Percentiles rank a stretch among this genome's conserved stretches.
These are phyloP conservation scores for Talaromyces atroroseus DNA, from an alignment of 2,329 filamentous ascomycete species.

Conservation along the genomic window DNA sequence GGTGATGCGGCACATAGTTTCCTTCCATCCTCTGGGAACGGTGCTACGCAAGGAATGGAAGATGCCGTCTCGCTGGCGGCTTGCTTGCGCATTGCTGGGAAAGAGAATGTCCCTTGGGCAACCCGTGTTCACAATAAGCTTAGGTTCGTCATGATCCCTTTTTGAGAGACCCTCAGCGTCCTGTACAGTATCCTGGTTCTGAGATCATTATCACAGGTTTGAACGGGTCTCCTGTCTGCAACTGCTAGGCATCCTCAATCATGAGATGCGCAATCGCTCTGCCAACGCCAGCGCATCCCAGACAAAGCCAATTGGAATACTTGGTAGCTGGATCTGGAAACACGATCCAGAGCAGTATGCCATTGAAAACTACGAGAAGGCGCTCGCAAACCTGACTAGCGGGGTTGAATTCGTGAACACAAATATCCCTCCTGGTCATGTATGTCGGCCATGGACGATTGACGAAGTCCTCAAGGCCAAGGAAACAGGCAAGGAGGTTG, in stretches of 20 bases:
- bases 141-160: too few relatives aligned
- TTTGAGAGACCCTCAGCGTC: too few relatives aligned
- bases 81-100: constrained; percentile 42
- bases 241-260: background rate
- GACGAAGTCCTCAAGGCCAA: constrained; percentile 39
- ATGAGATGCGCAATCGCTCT: constrained; percentile 22
- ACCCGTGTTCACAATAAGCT: constrained; percentile 17
- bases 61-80: constrained; percentile 39
- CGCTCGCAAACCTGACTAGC: constrained; percentile 14
- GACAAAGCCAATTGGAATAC: too few relatives aligned
- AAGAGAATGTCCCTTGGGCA: constrained; percentile 27
- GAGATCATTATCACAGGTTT: too few relatives aligned
- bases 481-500: constrained; percentile 24
- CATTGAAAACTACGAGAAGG: background rate
- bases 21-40: constrained; percentile 42
- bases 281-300: background rate
- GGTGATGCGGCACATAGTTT: constrained; percentile 28
- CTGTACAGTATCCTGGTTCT: too few relatives aligned
- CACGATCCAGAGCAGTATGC: constrained; percentile 7
- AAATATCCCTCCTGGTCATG: constrained; percentile 42
- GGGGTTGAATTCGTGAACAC: constrained; percentile 40
- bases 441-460: constrained; percentile 38
- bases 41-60: constrained; percentile 40
- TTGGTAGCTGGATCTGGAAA: background rate
- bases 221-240: constrained; percentile 43